phyloP scores from a whole-genome alignment of 805 yeast species.

The Clavispora fructus region DNA sequence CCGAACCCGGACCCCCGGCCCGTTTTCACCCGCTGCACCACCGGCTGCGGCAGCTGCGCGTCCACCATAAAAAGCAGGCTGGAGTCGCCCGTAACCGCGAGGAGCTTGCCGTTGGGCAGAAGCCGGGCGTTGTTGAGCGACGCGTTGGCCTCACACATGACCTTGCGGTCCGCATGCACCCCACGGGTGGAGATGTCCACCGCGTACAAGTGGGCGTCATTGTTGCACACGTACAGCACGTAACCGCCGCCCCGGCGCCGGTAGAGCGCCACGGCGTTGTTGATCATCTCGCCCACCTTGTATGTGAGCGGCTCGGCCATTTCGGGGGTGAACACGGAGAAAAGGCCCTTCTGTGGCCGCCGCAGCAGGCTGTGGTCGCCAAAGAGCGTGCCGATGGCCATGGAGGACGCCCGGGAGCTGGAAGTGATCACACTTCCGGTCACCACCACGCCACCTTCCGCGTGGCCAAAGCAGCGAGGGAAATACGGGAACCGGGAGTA shows the following conservation, averaged over 20 bases:
- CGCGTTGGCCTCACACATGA: conserved; percentile 48
- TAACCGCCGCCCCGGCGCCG: conserved; percentile 30
- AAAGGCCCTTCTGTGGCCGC: conserved; percentile 55
- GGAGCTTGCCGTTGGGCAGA: conserved; percentile 43
- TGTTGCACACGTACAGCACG: conserved; percentile 71
- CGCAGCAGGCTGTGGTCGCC: neutral
- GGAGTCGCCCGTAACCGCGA: conserved; percentile 71
- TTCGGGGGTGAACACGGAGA: conserved; percentile 50
- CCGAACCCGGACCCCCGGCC: conserved; percentile 79
- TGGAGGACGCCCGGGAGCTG: conserved; percentile 22
- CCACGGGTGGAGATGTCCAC: conserved; percentile 52
- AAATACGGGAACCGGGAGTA: conserved; percentile 53
- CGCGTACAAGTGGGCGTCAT: conserved; percentile 67
- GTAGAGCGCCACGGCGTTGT: conserved; percentile 66
- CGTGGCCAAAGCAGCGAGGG: conserved; percentile 64
- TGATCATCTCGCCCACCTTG: conserved; percentile 74
- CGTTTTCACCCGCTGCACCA: conserved; percentile 43
- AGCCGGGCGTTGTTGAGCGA: conserved; percentile 69
- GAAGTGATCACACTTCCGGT: conserved; percentile 47
- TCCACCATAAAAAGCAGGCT: conserved; percentile 56
- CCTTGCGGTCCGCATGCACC: conserved; percentile 33
- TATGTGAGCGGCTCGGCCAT: conserved; percentile 45
- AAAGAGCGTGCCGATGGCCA: conserved; percentile 20
- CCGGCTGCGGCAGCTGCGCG: conserved; percentile 28
- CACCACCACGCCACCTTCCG: conserved; percentile 44